phyloP scores from a whole-genome alignment of 495 filamentous ascomycete species.

The Amorphotheca resinae region DNA sequence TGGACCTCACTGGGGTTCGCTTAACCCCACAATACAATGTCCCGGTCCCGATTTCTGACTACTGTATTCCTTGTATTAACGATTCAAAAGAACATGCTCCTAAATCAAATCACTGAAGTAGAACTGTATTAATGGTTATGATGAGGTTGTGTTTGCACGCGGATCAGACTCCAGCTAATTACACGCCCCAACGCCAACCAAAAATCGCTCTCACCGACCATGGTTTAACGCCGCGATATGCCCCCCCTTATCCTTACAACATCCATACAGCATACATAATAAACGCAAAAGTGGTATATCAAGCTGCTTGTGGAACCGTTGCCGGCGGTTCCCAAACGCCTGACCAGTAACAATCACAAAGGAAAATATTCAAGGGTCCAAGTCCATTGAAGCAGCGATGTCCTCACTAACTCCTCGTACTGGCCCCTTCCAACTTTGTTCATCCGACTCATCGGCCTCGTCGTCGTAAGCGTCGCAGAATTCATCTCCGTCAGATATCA shows the following conservation, averaged over 20 bases:
- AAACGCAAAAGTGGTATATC: slow-evolving; percentile 5
- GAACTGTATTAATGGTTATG: no score
- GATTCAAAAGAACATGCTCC: no score
- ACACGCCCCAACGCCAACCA: slow-evolving; percentile 10
- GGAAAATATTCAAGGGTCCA: slow-evolving; percentile 23
- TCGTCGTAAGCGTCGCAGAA: slow-evolving; percentile 37
- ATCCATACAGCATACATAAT: slow-evolving; percentile 12
- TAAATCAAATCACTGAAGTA: no score
- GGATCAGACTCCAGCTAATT: no score
- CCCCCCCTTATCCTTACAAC: background rate
- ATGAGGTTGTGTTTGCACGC: no score
- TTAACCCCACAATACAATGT: no score
- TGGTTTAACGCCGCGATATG: slow-evolving; percentile 9
- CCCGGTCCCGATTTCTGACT: no score
- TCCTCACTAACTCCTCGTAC: slow-evolving; percentile 63
- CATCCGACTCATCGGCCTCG: slow-evolving; percentile 32
- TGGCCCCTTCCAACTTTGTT: slow-evolving; percentile 32
- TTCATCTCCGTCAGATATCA: slow-evolving; percentile 33
- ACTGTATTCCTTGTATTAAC: no score
- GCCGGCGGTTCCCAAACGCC: slow-evolving; percentile 2
- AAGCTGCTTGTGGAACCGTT: slow-evolving; percentile 3
- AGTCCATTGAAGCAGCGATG: slow-evolving; percentile 59
- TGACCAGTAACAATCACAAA: no score
- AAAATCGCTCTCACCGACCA: slow-evolving; percentile 18
- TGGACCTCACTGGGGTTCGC: no score